Evolutionary conservation across 2,329 filamentous ascomycete genomes (phyloP), one percentile per base, ranked within the genome.

Genomic region (Pestalotiopsis sp.): DNA sequence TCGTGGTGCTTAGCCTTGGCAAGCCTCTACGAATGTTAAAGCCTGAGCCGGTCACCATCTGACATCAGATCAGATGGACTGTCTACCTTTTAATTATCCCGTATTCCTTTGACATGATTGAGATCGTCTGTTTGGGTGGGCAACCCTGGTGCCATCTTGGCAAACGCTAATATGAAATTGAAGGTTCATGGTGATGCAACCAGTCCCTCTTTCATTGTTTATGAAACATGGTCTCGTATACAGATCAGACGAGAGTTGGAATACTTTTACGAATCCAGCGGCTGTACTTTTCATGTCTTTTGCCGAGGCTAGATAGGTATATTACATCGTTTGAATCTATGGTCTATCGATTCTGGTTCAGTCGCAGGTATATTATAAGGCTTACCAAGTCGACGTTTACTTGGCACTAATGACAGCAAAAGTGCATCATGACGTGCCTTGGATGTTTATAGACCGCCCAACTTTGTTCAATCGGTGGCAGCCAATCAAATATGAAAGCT

Each of bases 51-150:
- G n/a, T 9, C n/a, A 36, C 31, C 59, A 39, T 62, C 59, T 62
- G 59, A 62, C 59, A 62, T 62, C 59, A 62, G 59, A 62, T 62
- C 38, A 62, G 59, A 20, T 36, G 9, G 45, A n/a, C 17, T 52
- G 45, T 52, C 45, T 20, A n/a, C 25, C 4, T 59, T 17, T 59
- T 23, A 27, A 13, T 59, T 36, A 27, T 27, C 23, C 57, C 23
- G 57, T 17, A 52, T 17, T 52, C 45, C 20, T 20, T 59, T 36
- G 57, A 59, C 14, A 25, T 59, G 57, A 52, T 52, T 23, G 7
- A 52, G 45, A 59, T 59, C 23, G 25, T 59, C 57, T 36, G 6
- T 59, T 36, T 25, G 57, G 12, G 23, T n/a, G 23, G 57, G 12
- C 57, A 59, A 36, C 25, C 13, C 13, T 59, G 57, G 57, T 27